A percentile compares a stretch with the other conserved stretches of the same genome.
These are phyloP conservation scores for Teratosphaeria viscida DNA, from an alignment of 2,329 filamentous ascomycete species.

Conservation along the genomic window DNA sequence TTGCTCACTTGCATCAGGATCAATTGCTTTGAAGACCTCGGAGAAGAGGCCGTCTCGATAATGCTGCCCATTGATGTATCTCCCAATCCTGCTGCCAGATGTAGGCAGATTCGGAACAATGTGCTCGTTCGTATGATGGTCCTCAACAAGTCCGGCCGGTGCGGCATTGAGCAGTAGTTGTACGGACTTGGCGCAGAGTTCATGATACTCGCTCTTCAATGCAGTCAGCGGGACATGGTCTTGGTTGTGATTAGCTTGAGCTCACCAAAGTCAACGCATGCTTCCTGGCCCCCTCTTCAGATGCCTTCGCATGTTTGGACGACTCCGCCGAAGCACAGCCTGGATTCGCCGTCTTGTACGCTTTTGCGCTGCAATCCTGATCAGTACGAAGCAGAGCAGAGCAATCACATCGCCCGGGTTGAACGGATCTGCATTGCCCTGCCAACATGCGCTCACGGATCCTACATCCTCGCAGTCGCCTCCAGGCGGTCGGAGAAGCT, in stretches of 20 bases:
- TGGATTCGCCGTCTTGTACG: constrained; percentile 37
- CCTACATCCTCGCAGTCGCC: constrained; percentile 40
- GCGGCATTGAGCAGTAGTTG: constrained; percentile 23
- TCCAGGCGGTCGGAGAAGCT: constrained; percentile 37
- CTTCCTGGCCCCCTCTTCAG: constrained; percentile 56
- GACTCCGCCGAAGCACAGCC: constrained; percentile 38
- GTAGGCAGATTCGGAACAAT: constrained; percentile 23
- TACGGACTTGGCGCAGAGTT: constrained; percentile 26
- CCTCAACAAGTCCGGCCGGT: constrained; percentile 16
- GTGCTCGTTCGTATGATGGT: constrained; percentile 20
- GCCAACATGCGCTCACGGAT: constrained; percentile 11
- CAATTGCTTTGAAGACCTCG: constrained; percentile 62
- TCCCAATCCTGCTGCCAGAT: constrained; percentile 39
- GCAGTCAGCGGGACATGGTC: constrained; percentile 11
- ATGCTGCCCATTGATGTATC: constrained; percentile 47
- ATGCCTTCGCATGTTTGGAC: constrained; percentile 49
- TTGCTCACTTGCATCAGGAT: constrained; percentile 18
- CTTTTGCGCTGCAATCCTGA: constrained; percentile 32
- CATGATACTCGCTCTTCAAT: constrained; percentile 47
- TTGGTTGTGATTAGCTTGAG: constrained; percentile 14
- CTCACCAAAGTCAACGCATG: constrained; percentile 48
- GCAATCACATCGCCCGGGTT: not conserved
- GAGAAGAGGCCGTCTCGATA: constrained; percentile 65
- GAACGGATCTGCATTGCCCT: not conserved
- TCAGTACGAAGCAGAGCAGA: constrained; percentile 3